Base-by-base conservation (phyloP, 1,284 basidiomycete genomes). In the Leccinum griseonigrum region DNA sequence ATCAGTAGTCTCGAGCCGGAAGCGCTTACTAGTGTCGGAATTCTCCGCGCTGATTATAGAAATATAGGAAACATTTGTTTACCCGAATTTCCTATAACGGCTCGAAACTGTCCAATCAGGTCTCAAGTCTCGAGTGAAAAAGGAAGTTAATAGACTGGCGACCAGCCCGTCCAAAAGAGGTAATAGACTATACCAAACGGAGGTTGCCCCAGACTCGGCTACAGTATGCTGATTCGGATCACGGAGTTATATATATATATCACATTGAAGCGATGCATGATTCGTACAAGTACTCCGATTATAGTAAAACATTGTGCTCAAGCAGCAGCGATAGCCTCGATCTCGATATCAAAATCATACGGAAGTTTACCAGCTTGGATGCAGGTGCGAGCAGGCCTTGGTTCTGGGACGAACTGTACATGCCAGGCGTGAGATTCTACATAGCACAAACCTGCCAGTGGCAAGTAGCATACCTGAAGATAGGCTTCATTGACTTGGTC, bases 351-450 rank as follows among this genome's bases (percentile, higher is more conserved):
- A 7, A 92, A 91, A 67, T 91, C 90, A 69, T 83, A 81, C 9
- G 91, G 91, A 38, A 94, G 80, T 67, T 85, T 85, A 9, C 85
- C 88, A 22, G 90, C 91, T 78, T 90, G 88, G 66, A 92, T 89
- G 71, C 89, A 92, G 8, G 88, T 91, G 64, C 91, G 80, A 3
- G 91, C 86, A 13, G 91, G 92, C 77, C 22, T 22, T 22, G 22
- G 22, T 22, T 22, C 93, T 0, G 84, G 83, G 28, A 85, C 70
- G 28, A 84, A 65, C 81, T 83, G 58, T 8, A 46, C 51, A 43
- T 26, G 53, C 40, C 29, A 50, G 48, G 57, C 26, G 56, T 66
- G 9, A 60, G 29, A 50, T 43, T 16, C 22, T 36, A 31, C 18
- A 16, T 8, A 56, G 22, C 40, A 40, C 43, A 32, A 55, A 26